Conservation (phyloP, 2,329 filamentous ascomycete species). For the Claviceps sp. region DNA sequence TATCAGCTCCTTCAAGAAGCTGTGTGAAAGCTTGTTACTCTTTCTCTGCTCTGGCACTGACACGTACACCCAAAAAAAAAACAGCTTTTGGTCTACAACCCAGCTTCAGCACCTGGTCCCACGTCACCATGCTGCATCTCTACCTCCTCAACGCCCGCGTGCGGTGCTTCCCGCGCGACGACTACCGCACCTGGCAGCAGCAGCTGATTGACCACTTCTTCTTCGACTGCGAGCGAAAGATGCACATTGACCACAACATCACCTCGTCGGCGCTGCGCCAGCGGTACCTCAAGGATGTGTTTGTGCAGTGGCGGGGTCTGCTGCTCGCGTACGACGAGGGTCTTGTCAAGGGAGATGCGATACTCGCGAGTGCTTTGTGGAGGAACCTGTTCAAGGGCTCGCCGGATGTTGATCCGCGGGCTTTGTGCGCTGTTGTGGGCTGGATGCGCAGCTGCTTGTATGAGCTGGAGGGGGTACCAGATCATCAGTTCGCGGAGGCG, state of each 20-base stretch:
- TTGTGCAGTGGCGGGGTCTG: slow-evolving; percentile 81
- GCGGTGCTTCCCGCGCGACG: slow-evolving; percentile 59
- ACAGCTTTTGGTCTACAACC: slow-evolving; percentile 65
- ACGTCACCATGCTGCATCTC: slow-evolving; percentile 92
- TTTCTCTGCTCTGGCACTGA: not conserved
- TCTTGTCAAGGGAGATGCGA: slow-evolving; percentile 60
- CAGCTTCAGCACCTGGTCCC: slow-evolving; percentile 91
- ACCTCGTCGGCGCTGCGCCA: slow-evolving; percentile 44
- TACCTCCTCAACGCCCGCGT: slow-evolving; percentile 78
- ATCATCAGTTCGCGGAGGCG: slow-evolving; percentile 24
- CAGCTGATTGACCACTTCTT: slow-evolving; percentile 94
- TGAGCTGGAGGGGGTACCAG: slow-evolving; percentile 35
- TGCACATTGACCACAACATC: slow-evolving; percentile 68
- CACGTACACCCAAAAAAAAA: not conserved
- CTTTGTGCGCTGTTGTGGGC: slow-evolving; percentile 39
- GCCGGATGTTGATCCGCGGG: slow-evolving; percentile 35
- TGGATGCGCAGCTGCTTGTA: slow-evolving; percentile 39
- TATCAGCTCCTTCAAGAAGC: no score
- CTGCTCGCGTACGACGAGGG: slow-evolving; percentile 78
- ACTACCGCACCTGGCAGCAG: slow-evolving; percentile 67
- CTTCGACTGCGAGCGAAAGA: slow-evolving; percentile 72
- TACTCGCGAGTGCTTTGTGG: slow-evolving; percentile 76
- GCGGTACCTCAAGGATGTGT: slow-evolving; percentile 73
- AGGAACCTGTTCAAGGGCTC: slow-evolving; percentile 76
- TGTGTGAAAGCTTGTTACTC: no score